Conservation (phyloP, 495 filamentous ascomycete genomes). For the Neurospora sp. region DNA sequence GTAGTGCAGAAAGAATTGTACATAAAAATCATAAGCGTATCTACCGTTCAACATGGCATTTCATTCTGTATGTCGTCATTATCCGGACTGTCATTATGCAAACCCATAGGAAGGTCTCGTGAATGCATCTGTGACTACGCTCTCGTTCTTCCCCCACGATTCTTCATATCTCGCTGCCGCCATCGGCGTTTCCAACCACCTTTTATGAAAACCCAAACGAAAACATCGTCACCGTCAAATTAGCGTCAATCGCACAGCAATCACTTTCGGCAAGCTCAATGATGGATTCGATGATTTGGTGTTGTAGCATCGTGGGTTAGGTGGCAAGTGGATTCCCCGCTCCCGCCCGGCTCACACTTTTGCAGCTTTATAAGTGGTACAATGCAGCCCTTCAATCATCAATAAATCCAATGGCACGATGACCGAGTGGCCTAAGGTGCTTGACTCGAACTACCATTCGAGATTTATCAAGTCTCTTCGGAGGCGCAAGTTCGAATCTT, state of each 20-base stretch:
- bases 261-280: background rate
- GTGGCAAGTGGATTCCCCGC: background rate
- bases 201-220: background rate
- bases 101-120: background rate
- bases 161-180: background rate
- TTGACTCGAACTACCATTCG: background rate
- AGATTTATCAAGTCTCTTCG: background rate
- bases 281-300: background rate
- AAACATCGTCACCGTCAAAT: background rate
- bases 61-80: background rate
- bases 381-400: fast-evolving
- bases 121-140: background rate
- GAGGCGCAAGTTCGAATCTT: background rate
- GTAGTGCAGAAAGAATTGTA: background rate
- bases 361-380: background rate
- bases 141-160: too few species aligned
- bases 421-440: background rate
- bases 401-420: background rate
- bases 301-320: background rate
- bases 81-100: background rate
- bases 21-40: background rate
- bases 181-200: background rate
- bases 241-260: background rate
- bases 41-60: background rate
- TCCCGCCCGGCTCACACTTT: background rate